Conservation (phyloP, 2,329 filamentous ascomycete species). For the Fusarium subglutinans region DNA sequence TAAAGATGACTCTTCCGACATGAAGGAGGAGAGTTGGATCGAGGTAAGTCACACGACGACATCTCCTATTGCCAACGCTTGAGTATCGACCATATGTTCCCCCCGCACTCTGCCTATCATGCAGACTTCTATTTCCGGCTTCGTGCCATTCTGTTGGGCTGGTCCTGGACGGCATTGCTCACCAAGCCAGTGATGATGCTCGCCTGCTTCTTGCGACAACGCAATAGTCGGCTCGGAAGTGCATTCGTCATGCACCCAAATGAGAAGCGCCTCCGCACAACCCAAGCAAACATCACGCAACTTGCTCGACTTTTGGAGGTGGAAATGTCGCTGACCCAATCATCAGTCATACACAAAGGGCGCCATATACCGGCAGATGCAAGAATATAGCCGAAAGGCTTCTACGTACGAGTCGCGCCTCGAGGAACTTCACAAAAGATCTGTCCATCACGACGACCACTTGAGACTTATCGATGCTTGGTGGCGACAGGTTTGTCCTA, state of each 20-base stretch:
- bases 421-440: constrained; percentile 80
- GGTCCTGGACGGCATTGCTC: constrained; percentile 48
- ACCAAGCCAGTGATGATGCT: constrained; percentile 51
- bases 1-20: constrained; percentile 64
- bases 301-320: constrained; percentile 30
- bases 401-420: constrained; percentile 81
- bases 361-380: constrained; percentile 96
- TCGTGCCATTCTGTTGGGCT: constrained; percentile 42
- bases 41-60: constrained; percentile 65
- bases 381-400: constrained; percentile 95
- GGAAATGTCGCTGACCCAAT: constrained; percentile 40
- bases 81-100: constrained; percentile 19
- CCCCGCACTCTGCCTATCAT: constrained; percentile 17
- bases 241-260: constrained; percentile 32
- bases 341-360: constrained; percentile 71
- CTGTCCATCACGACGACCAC: constrained; percentile 90
- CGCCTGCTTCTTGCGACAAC: constrained; percentile 43
- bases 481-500: constrained; percentile 82
- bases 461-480: constrained; percentile 89
- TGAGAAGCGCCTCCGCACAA: constrained; percentile 32
- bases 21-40: constrained; percentile 69
- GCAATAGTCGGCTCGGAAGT: constrained; percentile 44
- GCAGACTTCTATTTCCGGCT: constrained; percentile 25
- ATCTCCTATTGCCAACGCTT: constrained; percentile 32
- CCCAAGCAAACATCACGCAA: constrained; percentile 31